Evolutionary conservation across 2,329 filamentous ascomycete species (phyloP).

Genomic region (Fusarium neocosmosporiellum): DNA sequence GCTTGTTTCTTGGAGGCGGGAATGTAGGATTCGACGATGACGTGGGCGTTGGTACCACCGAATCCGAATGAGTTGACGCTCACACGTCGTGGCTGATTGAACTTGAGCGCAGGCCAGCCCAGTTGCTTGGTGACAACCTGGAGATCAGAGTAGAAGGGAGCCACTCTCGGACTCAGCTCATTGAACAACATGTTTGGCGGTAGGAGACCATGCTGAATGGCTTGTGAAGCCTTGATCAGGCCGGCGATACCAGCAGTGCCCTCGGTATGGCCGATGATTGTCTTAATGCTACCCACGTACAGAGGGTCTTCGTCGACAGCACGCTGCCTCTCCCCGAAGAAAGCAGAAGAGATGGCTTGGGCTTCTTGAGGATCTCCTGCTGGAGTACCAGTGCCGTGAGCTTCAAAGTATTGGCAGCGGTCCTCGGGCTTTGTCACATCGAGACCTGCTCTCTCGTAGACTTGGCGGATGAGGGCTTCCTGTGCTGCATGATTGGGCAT

Average conservation of each 20-base stretch:
- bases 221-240: constrained; percentile 32
- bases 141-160: constrained; percentile 38
- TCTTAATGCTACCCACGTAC: constrained; percentile 45
- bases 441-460: constrained; percentile 53
- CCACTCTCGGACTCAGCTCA: constrained; percentile 41
- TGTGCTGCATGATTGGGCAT: constrained; percentile 59
- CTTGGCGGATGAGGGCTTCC: constrained; percentile 50
- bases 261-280: constrained; percentile 44
- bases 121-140: constrained; percentile 31
- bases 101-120: constrained; percentile 33
- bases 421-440: constrained; percentile 45
- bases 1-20: neutral
- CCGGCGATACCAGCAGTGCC: constrained; percentile 40
- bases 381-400: constrained; percentile 55
- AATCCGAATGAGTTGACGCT: constrained; percentile 52
- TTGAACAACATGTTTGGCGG: constrained; percentile 48
- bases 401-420: constrained; percentile 57
- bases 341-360: constrained; percentile 52
- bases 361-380: constrained; percentile 61
- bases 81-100: constrained; percentile 14
- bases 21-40: constrained; percentile 48
- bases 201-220: constrained; percentile 34
- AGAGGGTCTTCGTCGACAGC: constrained; percentile 6
- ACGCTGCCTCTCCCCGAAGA: constrained; percentile 43
- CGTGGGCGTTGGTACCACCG: constrained; percentile 58